phyloP scores from a whole-genome alignment of 352 stramenopile genomes.

The Pythium angustatum region DNA sequence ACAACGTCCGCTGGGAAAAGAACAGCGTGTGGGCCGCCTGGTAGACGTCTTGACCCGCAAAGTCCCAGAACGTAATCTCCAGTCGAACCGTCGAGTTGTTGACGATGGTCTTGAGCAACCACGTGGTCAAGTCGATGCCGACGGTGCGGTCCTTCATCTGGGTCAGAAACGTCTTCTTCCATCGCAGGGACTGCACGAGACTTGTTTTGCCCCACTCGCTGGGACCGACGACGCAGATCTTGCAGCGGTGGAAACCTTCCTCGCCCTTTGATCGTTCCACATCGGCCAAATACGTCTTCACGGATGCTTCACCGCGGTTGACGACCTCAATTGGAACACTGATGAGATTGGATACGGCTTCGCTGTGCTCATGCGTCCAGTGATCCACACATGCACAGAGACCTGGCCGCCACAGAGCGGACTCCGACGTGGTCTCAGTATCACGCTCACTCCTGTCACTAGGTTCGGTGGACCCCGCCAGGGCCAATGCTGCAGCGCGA shows the following conservation, averaged over 20 bases:
- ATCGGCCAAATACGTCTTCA: background rate
- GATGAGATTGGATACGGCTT: too few relatives aligned
- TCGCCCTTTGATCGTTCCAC: background rate
- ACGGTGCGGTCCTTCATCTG: background rate
- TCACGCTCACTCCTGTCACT: too few relatives aligned
- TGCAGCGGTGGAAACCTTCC: background rate
- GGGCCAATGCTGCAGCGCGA: too few relatives aligned
- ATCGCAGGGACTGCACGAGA: background rate
- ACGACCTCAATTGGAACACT: background rate
- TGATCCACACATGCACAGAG: too few relatives aligned
- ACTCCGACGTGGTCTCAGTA: too few relatives aligned
- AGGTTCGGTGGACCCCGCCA: too few relatives aligned
- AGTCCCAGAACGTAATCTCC: constrained; percentile 24
- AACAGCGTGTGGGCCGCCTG: constrained; percentile 14
- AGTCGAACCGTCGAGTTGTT: background rate
- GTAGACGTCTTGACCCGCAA: constrained; percentile 22
- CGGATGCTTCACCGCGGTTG: background rate
- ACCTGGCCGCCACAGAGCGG: too few relatives aligned
- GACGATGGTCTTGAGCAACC: background rate
- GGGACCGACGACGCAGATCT: constrained; percentile 6
- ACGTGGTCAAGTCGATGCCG: background rate
- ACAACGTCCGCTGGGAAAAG: constrained; percentile 19
- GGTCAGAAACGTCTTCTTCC: background rate
- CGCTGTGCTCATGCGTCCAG: too few relatives aligned
- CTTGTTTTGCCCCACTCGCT: constrained; percentile 5